Evolutionary conservation across 139 green algal species (phyloP).

Genomic region (Deuterostichococcus epilithicus): DNA sequence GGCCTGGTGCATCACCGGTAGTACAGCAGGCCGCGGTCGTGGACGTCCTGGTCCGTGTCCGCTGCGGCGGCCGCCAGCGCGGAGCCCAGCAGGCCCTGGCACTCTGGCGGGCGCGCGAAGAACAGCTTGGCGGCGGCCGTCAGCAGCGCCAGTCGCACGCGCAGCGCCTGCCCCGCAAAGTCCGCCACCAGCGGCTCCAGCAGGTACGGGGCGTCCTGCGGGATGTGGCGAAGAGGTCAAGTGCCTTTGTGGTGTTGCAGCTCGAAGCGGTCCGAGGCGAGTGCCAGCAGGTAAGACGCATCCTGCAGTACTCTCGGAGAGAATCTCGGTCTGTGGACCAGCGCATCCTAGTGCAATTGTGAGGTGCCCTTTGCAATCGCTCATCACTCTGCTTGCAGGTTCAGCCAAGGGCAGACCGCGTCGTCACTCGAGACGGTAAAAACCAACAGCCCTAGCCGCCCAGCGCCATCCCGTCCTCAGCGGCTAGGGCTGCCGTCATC

Average conservation of each 20-base stretch:
- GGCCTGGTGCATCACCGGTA: constrained; percentile 49
- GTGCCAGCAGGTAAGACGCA: not conserved
- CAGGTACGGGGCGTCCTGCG: constrained; percentile 83
- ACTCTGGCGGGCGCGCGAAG: constrained; percentile 85
- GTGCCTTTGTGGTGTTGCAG: not conserved
- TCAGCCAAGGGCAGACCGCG: too few relatives aligned
- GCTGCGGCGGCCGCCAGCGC: constrained; percentile 53
- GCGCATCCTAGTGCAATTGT: not conserved
- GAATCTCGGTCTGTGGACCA: not conserved
- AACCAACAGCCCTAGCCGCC: too few relatives aligned
- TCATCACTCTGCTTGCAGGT: too few relatives aligned
- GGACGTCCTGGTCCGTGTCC: constrained; percentile 77
- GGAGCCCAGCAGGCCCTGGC: constrained; percentile 49
- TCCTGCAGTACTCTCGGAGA: constrained; percentile 1
- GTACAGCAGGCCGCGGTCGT: constrained; percentile 89
- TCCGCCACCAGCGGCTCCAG: constrained; percentile 68
- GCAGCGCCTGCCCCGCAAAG: constrained; percentile 49
- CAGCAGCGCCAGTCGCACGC: constrained; percentile 76
- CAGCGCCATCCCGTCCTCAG: too few relatives aligned
- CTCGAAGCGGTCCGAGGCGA: not conserved
- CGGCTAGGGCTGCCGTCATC: too few relatives aligned
- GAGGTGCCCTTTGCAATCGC: too few relatives aligned
- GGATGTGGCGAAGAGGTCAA: not conserved
- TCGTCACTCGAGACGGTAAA: too few relatives aligned
- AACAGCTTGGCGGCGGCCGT: constrained; percentile 82